A percentile compares a stretch with the other conserved stretches of the same genome.
Conservation (phyloP, 352 stramenopile genomes). For the Peronospora tabacina region DNA sequence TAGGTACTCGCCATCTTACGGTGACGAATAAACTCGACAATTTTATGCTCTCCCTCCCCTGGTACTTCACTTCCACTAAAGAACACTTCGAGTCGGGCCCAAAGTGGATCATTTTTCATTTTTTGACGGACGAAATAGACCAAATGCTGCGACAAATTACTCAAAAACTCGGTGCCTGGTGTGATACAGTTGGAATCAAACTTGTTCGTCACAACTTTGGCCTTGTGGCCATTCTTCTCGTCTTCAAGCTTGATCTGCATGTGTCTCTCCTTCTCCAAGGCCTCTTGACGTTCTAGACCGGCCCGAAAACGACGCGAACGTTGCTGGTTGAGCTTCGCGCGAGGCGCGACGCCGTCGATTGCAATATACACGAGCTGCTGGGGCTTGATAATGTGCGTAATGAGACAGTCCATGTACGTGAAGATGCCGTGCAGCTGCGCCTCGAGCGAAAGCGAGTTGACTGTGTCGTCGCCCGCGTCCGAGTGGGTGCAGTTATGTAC, state of each 20-base stretch:
- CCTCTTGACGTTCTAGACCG: slow-evolving; percentile 67
- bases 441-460: slow-evolving; percentile 88
- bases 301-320: slow-evolving; percentile 92
- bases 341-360: slow-evolving; percentile 96
- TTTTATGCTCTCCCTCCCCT: slow-evolving; percentile 99
- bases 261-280: slow-evolving; percentile 55
- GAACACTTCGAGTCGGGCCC: slow-evolving; percentile 92
- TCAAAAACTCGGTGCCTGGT: slow-evolving; percentile 98
- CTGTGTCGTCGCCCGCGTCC: slow-evolving; percentile 87
- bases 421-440: slow-evolving; percentile 92
- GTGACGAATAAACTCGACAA: slow-evolving; percentile 96
- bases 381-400: slow-evolving; percentile 96
- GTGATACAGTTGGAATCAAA: slow-evolving; percentile 99
- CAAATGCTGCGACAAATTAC: slow-evolving; percentile 86
- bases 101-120: slow-evolving; percentile 93
- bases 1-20: slow-evolving; percentile 89
- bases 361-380: slow-evolving; percentile 97
- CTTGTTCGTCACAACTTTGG: slow-evolving; percentile 31
- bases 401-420: slow-evolving; percentile 90
- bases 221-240: slow-evolving; percentile 53
- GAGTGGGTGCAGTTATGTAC: slow-evolving; percentile 99
- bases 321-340: slow-evolving; percentile 99
- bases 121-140: slow-evolving; percentile 94
- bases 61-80: slow-evolving; percentile 97
- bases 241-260: slow-evolving; percentile 68